phyloP scores from a whole-genome alignment of 2,329 filamentous ascomycete genomes.

The Metarhizium rileyi region DNA sequence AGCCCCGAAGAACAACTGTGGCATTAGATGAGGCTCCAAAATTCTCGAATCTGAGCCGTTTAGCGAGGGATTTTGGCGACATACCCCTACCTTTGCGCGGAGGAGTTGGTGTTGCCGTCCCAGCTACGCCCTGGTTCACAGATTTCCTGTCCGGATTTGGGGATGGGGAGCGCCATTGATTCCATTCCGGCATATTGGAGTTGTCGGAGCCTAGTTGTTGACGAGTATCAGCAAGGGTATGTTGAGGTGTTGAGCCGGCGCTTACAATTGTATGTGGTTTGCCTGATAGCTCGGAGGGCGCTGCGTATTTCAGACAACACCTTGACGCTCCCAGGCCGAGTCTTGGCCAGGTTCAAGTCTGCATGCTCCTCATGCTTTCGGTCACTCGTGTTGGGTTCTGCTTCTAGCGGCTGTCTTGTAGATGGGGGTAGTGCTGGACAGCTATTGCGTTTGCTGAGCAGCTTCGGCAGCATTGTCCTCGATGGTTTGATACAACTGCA shows the following conservation, averaged over 20 bases:
- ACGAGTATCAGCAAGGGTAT: not conserved
- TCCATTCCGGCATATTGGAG: conserved; percentile 11
- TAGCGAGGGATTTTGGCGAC: conserved; percentile 16
- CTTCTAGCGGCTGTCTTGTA: not conserved
- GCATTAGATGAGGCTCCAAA: conserved; percentile 16
- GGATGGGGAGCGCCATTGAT: conserved; percentile 1
- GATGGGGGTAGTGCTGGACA: conserved; percentile 14
- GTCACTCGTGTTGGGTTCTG: not conserved
- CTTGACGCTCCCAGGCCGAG: conserved; percentile 18
- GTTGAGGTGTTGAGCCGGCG: not conserved
- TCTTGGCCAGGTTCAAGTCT: conserved; percentile 11
- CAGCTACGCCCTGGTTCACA: not conserved
- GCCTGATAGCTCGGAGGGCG: conserved; percentile 23
- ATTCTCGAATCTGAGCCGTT: conserved; percentile 17
- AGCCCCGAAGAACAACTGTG: conserved; percentile 19
- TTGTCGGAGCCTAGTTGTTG: conserved; percentile 14
- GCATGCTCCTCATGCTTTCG: conserved; percentile 5
- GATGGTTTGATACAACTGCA: not conserved
- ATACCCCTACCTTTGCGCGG: conserved; percentile 10
- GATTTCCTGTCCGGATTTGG: not conserved
- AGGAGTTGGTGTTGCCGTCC: not conserved
- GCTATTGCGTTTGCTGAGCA: conserved; percentile 18
- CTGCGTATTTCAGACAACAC: conserved; percentile 26
- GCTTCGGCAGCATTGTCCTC: conserved; percentile 19
- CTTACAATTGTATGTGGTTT: conserved; percentile 18